phyloP scores from a whole-genome alignment of 2,329 filamentous ascomycete species.

The Cadophora malorum region DNA sequence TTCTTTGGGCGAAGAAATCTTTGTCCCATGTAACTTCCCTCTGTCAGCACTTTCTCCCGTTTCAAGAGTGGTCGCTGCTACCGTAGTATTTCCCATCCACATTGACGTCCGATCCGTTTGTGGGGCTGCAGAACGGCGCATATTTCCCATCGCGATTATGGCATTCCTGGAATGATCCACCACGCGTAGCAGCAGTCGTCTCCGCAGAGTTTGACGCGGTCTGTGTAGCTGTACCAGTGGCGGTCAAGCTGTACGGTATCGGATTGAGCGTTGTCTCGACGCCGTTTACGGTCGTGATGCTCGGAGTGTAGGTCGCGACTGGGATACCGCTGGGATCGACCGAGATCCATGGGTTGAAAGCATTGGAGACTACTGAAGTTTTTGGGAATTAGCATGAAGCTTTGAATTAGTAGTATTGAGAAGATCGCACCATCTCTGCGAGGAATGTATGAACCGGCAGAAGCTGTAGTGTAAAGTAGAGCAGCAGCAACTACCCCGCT shows the following conservation, averaged over 20 bases:
- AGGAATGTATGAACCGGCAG: constrained; percentile 7
- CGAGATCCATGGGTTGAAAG: constrained; percentile 40
- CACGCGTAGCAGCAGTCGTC: constrained; percentile 35
- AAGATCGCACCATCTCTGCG: constrained; percentile 10
- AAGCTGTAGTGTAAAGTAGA: constrained; percentile 15
- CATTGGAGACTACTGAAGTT: constrained; percentile 8
- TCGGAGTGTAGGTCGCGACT: constrained; percentile 40
- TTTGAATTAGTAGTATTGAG: neutral
- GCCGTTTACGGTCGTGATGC: constrained; percentile 37
- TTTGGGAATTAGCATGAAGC: neutral
- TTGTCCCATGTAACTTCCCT: constrained; percentile 44
- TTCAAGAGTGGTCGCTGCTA: constrained; percentile 16
- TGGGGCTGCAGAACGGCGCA: constrained; percentile 43
- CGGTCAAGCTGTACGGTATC: constrained; percentile 35
- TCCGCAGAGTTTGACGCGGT: constrained; percentile 27
- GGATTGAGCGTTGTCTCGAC: constrained; percentile 37
- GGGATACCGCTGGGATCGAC: constrained; percentile 38
- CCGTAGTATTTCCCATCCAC: constrained; percentile 43
- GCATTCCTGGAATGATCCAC: constrained; percentile 42
- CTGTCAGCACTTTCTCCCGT: neutral
- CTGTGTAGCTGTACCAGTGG: constrained; percentile 31
- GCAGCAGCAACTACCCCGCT: constrained; percentile 6
- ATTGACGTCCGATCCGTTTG: constrained; percentile 42
- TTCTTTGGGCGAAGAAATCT: constrained; percentile 36
- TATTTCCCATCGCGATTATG: constrained; percentile 40